phyloP scores from a whole-genome alignment of 441 rosid genomes.

The Syzygium syzygioides region DNA sequence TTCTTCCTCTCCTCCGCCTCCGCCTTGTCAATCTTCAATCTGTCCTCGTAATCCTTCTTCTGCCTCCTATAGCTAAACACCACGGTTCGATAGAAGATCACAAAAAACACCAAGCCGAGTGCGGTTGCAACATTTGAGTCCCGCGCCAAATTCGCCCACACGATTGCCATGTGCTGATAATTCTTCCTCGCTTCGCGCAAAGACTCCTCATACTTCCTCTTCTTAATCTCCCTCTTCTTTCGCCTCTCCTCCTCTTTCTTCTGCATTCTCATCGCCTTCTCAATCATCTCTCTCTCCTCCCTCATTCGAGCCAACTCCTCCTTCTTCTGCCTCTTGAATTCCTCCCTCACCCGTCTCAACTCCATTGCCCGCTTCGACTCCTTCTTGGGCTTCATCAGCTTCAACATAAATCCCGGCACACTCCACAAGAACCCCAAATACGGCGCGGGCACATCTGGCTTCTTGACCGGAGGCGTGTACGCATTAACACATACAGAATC shows the following conservation, averaged over 20 bases:
- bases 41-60: conserved; percentile 88
- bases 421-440: conserved; percentile 76
- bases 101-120: conserved; percentile 71
- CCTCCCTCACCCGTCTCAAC: conserved; percentile 60
- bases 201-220: conserved; percentile 52
- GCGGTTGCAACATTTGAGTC: conserved; percentile 61
- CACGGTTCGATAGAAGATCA: conserved; percentile 71
- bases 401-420: conserved; percentile 56
- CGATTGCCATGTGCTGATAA: conserved; percentile 32
- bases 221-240: conserved; percentile 45
- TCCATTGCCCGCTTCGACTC: conserved; percentile 62
- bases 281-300: conserved; percentile 65
- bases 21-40: conserved; percentile 90
- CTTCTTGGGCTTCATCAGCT: conserved; percentile 54
- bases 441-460: conserved; percentile 61
- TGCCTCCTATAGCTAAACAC: conserved; percentile 77
- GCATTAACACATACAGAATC: conserved; percentile 73
- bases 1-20: conserved; percentile 90
- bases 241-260: conserved; percentile 63
- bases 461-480: conserved; percentile 76
- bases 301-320: conserved; percentile 51
- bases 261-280: conserved; percentile 40
- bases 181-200: conserved; percentile 56
- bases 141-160: conserved; percentile 66
- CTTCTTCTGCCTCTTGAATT: conserved; percentile 57